A percentile compares a stretch with the other conserved stretches of the same genome.
These are phyloP conservation scores for Leccinum truebloodii DNA, from an alignment of 768 basidiomycete genomes.

Conservation along the genomic window DNA sequence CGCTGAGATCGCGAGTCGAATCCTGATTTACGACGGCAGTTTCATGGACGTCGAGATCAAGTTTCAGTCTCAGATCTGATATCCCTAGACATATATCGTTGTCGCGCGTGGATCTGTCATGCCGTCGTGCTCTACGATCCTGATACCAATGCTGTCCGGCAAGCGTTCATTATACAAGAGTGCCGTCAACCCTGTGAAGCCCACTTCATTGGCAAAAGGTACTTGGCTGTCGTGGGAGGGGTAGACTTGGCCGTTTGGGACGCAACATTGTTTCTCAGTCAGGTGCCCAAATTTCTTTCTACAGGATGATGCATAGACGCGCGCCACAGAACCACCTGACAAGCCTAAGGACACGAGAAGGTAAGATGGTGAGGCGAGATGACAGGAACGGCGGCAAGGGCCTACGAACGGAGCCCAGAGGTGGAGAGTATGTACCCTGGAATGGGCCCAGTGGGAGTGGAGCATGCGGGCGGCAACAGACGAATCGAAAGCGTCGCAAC, in stretches of 20 bases:
- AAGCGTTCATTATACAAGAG: constrained; percentile 60
- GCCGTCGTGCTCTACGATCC: constrained; percentile 76
- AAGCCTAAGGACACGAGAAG: no score
- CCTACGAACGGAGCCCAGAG: no score
- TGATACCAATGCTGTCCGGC: constrained; percentile 54
- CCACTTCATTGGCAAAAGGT: constrained; percentile 69
- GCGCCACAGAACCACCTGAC: no score
- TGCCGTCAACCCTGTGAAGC: constrained; percentile 45
- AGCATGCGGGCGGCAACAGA: no score
- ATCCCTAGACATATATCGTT: constrained; percentile 68
- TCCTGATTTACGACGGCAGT: constrained; percentile 18
- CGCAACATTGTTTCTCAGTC: constrained; percentile 48
- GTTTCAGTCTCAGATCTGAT: constrained; percentile 67
- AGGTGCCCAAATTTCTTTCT: constrained; percentile 41
- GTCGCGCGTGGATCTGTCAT: constrained; percentile 84
- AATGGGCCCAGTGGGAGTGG: no score
- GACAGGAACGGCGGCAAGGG: no score
- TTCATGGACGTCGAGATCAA: constrained; percentile 81
- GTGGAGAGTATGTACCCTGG: no score
- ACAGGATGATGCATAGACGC: no score
- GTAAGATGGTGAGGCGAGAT: no score
- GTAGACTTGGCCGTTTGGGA: constrained; percentile 71
- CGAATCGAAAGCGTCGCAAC: no score
- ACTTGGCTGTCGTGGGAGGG: constrained; percentile 55
- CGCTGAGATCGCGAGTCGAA: neutral